These are phyloP conservation scores for Leishmania braziliensis DNA, from an alignment of 208 protist species.

Conservation along the genomic window DNA sequence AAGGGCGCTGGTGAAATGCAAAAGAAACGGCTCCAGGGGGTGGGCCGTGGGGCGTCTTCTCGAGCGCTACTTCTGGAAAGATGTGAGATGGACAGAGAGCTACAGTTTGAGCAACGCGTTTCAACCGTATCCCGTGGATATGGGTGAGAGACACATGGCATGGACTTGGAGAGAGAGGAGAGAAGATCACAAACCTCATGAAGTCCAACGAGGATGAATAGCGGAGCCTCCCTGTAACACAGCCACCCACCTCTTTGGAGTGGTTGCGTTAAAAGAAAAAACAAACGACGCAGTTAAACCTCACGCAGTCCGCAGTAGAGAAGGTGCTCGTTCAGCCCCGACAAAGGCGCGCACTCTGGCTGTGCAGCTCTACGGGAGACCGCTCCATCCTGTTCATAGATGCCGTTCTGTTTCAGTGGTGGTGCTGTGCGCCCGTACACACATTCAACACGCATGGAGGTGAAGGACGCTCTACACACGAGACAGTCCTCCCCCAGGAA, in stretches of 20 bases:
- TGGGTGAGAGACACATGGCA: neutral
- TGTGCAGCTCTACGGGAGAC: neutral
- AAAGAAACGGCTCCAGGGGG: conserved; percentile 12
- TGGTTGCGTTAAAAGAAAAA: too few relatives aligned
- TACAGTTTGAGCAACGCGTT: neutral
- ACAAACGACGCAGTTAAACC: neutral
- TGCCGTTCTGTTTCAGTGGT: neutral
- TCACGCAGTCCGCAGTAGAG: neutral
- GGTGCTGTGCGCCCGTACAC: neutral
- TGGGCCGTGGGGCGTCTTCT: neutral
- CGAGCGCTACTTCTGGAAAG: neutral
- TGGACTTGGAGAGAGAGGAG: neutral
- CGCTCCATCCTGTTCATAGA: neutral
- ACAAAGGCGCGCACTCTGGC: neutral
- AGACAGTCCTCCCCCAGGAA: neutral
- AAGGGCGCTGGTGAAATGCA: conserved; percentile 7
- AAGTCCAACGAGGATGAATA: neutral
- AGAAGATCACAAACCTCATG: neutral
- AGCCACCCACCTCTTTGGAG: neutral
- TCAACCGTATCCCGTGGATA: neutral
- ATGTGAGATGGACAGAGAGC: neutral
- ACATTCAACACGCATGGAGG: neutral
- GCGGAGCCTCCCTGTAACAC: neutral
- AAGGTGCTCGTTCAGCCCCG: neutral
- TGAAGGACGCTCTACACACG: too few relatives aligned